A percentile compares a stretch with the other conserved stretches of the same genome.
These are phyloP conservation scores for Aspergillus texensis DNA, from an alignment of 2,329 filamentous ascomycete genomes.

Conservation along the genomic window DNA sequence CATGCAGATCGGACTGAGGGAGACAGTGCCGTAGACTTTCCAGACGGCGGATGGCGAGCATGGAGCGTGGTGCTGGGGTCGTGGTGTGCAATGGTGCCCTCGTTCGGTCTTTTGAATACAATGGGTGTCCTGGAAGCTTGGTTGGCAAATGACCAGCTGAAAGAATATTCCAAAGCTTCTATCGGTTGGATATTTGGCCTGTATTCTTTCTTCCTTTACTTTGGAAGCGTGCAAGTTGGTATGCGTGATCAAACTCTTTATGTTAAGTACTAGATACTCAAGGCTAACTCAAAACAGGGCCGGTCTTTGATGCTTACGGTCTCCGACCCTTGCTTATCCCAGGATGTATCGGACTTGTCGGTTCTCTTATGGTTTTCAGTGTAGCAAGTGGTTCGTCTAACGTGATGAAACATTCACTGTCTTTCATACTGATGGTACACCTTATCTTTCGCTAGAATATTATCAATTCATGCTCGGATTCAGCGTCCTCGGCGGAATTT, in stretches of 20 bases:
- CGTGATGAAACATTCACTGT: not conserved
- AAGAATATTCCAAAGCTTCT: not conserved
- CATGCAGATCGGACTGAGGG: not conserved
- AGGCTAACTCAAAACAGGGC: not conserved
- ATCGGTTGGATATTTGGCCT: conserved; percentile 6
- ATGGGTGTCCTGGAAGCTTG: conserved; percentile 2
- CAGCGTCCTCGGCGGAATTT: conserved; percentile 5
- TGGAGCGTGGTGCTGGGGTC: not conserved
- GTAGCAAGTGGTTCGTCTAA: not conserved
- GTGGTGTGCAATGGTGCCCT: not conserved
- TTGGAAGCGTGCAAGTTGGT: conserved; percentile 2
- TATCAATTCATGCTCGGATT: not conserved
- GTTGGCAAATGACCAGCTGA: not conserved
- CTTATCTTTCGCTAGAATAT: not conserved
- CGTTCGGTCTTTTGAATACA: not conserved
- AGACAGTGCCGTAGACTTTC: not conserved
- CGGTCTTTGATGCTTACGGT: not conserved
- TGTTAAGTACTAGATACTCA: fast-evolving
- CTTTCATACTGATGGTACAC: not conserved
- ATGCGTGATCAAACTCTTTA: not conserved
- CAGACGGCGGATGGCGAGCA: not conserved
- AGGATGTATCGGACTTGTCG: not conserved
- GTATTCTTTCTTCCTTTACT: conserved; percentile 2
- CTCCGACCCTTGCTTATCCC: not conserved
- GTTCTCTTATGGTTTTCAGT: not conserved